Percentiles rank a stretch among this genome's conserved stretches.
phyloP scores from a whole-genome alignment of 352 stramenopile species.

The Elongisporangium undulatum region DNA sequence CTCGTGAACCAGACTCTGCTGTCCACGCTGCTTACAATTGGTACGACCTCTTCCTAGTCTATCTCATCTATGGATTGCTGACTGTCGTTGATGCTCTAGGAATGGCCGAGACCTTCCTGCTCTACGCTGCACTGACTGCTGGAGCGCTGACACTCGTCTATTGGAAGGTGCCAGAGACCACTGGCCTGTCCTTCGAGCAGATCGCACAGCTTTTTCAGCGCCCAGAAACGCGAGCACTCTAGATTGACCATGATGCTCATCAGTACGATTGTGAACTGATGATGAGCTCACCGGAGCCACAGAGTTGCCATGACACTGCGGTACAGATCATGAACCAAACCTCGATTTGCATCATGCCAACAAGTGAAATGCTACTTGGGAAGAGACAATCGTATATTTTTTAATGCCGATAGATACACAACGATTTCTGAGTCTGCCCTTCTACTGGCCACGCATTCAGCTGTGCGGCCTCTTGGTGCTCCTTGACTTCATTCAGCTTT shows the following conservation, averaged over 20 bases:
- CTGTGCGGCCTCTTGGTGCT: constrained; percentile 21
- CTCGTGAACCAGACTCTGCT: constrained; percentile 69
- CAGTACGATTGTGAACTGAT: too few species aligned
- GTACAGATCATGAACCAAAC: too few species aligned
- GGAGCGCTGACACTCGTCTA: constrained; percentile 45
- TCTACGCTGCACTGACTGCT: constrained; percentile 45
- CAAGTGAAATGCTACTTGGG: too few species aligned
- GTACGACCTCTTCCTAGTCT: constrained; percentile 8
- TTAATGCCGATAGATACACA: background rate
- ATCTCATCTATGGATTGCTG: background rate
- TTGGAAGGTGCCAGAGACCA: constrained; percentile 65
- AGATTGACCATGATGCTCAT: too few species aligned
- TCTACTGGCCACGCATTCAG: constrained; percentile 20
- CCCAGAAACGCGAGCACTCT: constrained; percentile 1
- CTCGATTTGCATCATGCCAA: too few species aligned
- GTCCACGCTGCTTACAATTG: constrained; percentile 44
- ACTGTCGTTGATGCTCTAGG: constrained; percentile 7
- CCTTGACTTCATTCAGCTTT: constrained; percentile 48
- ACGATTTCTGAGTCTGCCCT: background rate
- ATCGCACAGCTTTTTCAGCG: constrained; percentile 43
- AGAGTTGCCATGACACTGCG: too few species aligned
- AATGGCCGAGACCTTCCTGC: constrained; percentile 40
- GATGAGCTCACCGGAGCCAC: too few species aligned
- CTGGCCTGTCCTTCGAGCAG: constrained; percentile 56
- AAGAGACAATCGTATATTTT: background rate